Evolutionary conservation across 2,329 filamentous ascomycete genomes (phyloP), one percentile per base, ranked within the genome.

Genomic region (Ophiostoma tasmaniense): DNA sequence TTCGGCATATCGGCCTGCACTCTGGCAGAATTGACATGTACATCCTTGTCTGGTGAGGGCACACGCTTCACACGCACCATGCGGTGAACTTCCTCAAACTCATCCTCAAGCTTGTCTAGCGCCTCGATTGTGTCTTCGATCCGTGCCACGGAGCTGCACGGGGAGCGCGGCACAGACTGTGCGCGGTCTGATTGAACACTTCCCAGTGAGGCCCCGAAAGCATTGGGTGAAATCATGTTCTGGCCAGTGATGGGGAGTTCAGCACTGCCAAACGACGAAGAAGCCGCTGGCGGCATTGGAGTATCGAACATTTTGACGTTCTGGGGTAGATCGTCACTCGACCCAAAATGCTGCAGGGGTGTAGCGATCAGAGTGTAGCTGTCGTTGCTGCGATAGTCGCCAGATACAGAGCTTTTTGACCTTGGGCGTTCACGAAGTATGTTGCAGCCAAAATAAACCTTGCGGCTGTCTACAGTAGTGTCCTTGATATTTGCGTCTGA

Each of bases 91-190:
- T 81, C 84, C 72, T 89, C 86, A 11, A 89, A 79, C 66, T 87
- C 81, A 39, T 89, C 87, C 72, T 89, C 86, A 20, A 89, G 79
- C 70, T 81, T 80, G 74, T 89, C 87, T 25, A 89, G 79, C 71
- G 85, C 86, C 74, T 87, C 86, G 10, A 89, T 78, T 1, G 86
- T 88, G 74, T 89, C 87, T 74, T 89, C 87, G 66, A 89, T 89
- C 22, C 85, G 83, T 28, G 73, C 69, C 10, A 71, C 71, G 1
- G 72, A 69, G 59, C 71, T 72, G 28, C 64, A 35, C 1, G 68
- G 72, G 14, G 72, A 72, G 7, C 72, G 68, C 0, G 70, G 55
- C 1, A 70, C 39, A 3, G 68, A 72, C 42, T 61, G 71, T 0
- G 71, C 59, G 1, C 69, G 69, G 17, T 67, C 50, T 25, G 45